Base-by-base conservation (phyloP, 768 basidiomycete species). In the Hebeloma cylindrosporum region DNA sequence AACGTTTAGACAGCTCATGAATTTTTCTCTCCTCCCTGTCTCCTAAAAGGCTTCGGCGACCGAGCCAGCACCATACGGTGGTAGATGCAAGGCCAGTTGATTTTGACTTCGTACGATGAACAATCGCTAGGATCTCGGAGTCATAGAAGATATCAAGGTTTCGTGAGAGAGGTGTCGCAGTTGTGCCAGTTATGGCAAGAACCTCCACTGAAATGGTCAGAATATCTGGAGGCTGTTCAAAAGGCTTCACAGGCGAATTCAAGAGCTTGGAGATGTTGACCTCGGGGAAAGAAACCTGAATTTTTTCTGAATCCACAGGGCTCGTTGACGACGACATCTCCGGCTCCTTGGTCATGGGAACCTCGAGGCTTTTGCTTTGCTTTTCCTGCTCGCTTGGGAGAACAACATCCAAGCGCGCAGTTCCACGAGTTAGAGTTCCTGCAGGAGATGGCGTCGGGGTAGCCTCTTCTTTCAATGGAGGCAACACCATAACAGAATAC, bases 31-130 rank as follows among this genome's bases (percentile, higher is more conserved):
- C 76, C 51, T 90, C 90, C 34, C 66, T 68, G 36, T 84, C 81
- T 1, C 77, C 78, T 22, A 74, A 53, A 16, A 62, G 67, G 34
- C 76, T 71, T 28, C 69, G 69, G 41, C 72, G 78, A 0, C 90
- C 90, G 13, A 69, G 66, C 90, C 90, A 93, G 16, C 76, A 77
- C 88, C 88, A 92, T 13, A 92, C 75, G 16, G 72, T 74, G 4
- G 83, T 89, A 18, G 71, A 70, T 3, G 80, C 88, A 11, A 92
- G 70, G 9, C 85, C 83, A 25, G 64, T 81, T n/a, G 73, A 67
- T 43, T 69, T 79, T 0, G 77, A 77, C 61, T 90, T 92, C 17
- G 67, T 73, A 10, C 89, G 77, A 59, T 88, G 77, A 10, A 92
- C 70, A 39, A 92, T 71, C 1, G 76, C 79, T 14, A 90, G 66